A percentile compares a stretch with the other conserved stretches of the same genome.
Evolutionary conservation across 202 grass and related monocot species (phyloP).

Genomic region (Eragrostis tef): DNA sequence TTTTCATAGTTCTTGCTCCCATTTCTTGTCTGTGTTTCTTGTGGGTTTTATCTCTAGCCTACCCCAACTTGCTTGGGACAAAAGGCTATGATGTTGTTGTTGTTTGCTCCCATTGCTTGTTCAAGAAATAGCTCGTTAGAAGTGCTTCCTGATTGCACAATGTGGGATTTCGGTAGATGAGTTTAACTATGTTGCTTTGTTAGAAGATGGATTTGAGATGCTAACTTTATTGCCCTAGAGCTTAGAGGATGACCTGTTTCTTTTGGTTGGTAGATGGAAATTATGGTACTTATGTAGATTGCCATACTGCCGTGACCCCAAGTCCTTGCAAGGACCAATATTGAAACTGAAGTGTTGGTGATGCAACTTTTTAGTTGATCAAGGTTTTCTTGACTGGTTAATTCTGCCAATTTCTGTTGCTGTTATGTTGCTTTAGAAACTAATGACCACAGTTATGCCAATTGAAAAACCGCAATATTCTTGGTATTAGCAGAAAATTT

Average conservation of each 20-base stretch:
- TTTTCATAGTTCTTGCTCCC: neutral
- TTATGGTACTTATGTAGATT: neutral
- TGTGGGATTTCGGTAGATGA: neutral
- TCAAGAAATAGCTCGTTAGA: neutral
- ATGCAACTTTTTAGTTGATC: neutral
- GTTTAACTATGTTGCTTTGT: neutral
- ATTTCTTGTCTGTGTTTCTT: no score
- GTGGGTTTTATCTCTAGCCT: no score
- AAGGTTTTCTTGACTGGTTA: neutral
- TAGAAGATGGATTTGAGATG: neutral
- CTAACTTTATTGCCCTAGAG: neutral
- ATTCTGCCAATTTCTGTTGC: neutral
- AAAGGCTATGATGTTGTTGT: no score
- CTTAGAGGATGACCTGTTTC: neutral
- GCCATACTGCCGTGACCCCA: neutral
- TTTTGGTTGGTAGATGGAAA: neutral
- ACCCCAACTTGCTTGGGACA: no score
- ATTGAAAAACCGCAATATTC: neutral
- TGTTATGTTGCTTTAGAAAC: conserved; percentile 2
- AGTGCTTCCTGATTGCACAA: neutral
- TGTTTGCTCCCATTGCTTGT: neutral
- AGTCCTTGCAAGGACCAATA: neutral
- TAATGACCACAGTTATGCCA: neutral
- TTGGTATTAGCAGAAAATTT: neutral
- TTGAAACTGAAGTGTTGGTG: neutral